Evolutionary conservation across 2,329 filamentous ascomycete species (phyloP), one percentile per base, ranked within the genome.

Genomic region (Bipolaris zeicola): DNA sequence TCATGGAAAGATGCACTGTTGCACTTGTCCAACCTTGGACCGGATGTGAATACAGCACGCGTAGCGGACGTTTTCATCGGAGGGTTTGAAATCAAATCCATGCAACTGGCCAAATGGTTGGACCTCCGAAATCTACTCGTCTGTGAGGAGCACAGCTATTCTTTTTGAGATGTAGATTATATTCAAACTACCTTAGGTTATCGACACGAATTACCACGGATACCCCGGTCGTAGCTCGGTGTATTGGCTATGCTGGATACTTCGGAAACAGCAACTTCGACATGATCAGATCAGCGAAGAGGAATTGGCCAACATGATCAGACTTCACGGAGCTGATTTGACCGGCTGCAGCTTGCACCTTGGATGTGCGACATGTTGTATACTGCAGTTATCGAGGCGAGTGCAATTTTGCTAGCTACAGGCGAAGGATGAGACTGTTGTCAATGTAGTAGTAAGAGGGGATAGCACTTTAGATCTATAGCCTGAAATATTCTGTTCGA

Each of bases 231-330:
- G 20, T 75, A 62, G 57, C 78, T 77, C 36, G 71, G 64, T 26
- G 82, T 57, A 58, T 79, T 81, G 28, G 82, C 75, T 37, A 82
- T 65, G 3, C 80, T 73, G 0, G 70, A 67, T 3, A 33, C 60
- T 1, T 61, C 52, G 0, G 76, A 57, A 2, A 61, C 76, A 31
- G 59, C 1, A 83, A 57, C 28, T 76, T 76, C 0, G 79, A 76
- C 41, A 80, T 64, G n/a, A 83, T 74, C 16, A 82, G 71, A 36
- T 79, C 77, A 0, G 68, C 71, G 47, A 80, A 79, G 24, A 83
- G 69, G 61, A 82, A 82, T 31, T 83, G 79, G 0, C 80, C 79
- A 11, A 84, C 58, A 24, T 24, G 22, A 24, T 26, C 24, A 26
- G 24, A 78, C 78, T 16, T 65, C 51, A 18, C 72, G 67, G 28